Conservation (phyloP, 495 filamentous ascomycete species). For the Hypoxylon subgilvum region DNA sequence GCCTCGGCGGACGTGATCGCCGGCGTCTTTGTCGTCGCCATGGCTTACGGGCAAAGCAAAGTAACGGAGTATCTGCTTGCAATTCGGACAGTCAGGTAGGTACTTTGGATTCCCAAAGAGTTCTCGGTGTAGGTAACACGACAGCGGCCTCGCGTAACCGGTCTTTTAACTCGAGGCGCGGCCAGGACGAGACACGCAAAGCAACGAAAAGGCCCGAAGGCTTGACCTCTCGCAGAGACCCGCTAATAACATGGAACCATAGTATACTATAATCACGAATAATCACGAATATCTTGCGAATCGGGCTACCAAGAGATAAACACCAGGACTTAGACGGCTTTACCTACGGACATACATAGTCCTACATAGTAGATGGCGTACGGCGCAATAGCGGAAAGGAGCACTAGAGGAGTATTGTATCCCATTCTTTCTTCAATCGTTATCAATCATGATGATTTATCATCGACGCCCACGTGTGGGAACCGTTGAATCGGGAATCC, state of each 20-base stretch:
- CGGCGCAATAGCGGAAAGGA: background rate
- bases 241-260: conserved; percentile 26
- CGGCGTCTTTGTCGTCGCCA: conserved; percentile 35
- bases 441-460: too few species aligned
- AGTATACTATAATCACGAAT: conserved; percentile 35
- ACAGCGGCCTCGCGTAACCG: background rate
- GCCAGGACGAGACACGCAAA: background rate
- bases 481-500: background rate
- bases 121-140: background rate
- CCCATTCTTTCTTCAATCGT: background rate
- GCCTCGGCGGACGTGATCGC: conserved; percentile 23
- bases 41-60: background rate
- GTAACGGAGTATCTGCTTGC: background rate
- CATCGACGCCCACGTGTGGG: background rate
- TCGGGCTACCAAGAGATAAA: conserved; percentile 8
- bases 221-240: background rate
- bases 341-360: conserved; percentile 5
- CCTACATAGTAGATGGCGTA: conserved; percentile 1
- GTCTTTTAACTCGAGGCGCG: conserved; percentile 3
- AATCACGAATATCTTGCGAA: too few species aligned
- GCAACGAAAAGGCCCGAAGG: background rate
- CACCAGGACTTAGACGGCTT: conserved; percentile 1
- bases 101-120: background rate
- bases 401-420: too few species aligned
- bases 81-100: background rate